These are phyloP conservation scores for Fraxinus nigra DNA, from an alignment of 305 asterid species.

Conservation along the genomic window DNA sequence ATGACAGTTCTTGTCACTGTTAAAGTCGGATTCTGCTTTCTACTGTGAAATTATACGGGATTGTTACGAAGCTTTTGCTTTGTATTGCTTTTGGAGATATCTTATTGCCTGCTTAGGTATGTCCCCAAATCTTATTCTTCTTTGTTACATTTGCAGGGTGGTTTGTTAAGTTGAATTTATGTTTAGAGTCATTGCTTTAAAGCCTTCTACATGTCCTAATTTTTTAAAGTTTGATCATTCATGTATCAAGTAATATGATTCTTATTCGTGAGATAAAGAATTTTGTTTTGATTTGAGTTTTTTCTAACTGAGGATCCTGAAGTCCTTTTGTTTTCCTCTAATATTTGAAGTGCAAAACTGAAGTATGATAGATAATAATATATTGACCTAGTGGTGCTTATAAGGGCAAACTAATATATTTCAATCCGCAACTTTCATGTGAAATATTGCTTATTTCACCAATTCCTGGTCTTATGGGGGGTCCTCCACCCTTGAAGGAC, in stretches of 20 bases:
- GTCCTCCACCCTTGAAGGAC: not conserved
- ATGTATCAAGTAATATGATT: not conserved
- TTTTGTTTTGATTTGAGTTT: not conserved
- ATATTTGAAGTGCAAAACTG: not conserved
- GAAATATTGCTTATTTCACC: not conserved
- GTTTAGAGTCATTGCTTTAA: not conserved
- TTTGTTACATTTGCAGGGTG: not conserved
- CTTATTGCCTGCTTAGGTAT: slow-evolving; percentile 97
- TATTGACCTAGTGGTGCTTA: not conserved
- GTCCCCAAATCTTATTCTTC: slow-evolving; percentile 1
- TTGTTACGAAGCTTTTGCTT: slow-evolving; percentile 96
- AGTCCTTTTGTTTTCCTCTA: not conserved
- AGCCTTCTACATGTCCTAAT: not conserved
- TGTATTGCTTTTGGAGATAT: slow-evolving; percentile 97
- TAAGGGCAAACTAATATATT: not conserved
- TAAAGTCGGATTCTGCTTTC: slow-evolving; percentile 76
- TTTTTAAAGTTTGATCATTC: not conserved
- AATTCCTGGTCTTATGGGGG: not conserved
- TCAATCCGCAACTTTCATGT: not conserved
- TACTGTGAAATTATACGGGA: slow-evolving; percentile 80
- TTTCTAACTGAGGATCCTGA: not conserved
- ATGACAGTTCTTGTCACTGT: slow-evolving; percentile 73
- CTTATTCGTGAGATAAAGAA: not conserved
- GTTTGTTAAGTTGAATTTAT: not conserved
- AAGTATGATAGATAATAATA: not conserved